These are phyloP conservation scores for Rubia balearica DNA, from an alignment of 305 asterid genomes.

Conservation along the genomic window DNA sequence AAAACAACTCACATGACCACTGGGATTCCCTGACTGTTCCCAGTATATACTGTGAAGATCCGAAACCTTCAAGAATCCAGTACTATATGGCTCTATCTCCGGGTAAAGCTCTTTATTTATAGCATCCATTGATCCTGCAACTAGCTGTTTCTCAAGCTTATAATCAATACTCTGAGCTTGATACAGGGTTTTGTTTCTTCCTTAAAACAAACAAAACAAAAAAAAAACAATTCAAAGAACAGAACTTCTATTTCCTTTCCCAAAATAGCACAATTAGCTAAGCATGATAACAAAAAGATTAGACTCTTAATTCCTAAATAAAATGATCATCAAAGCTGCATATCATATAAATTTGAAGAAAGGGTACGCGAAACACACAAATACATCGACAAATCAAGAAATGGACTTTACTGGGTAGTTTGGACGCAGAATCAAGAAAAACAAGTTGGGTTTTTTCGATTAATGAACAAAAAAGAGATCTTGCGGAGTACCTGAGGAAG, in stretches of 20 bases:
- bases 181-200: conserved; percentile 31
- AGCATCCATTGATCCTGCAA: conserved; percentile 40
- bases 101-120: conserved; percentile 47
- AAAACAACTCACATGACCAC: conserved; percentile 67
- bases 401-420: background rate
- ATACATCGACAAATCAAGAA: background rate
- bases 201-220: conserved; percentile 32
- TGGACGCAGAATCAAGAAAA: background rate
- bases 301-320: background rate
- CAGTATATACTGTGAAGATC: conserved; percentile 78
- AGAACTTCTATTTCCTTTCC: background rate
- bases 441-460: background rate
- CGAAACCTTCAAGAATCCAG: conserved; percentile 80
- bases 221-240: background rate
- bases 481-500: conserved; percentile 5
- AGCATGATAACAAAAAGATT: background rate
- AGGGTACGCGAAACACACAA: no score
- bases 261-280: background rate
- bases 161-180: conserved; percentile 23
- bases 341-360: background rate
- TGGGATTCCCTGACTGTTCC: conserved; percentile 94
- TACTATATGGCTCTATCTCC: conserved; percentile 66
- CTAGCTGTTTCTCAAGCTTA: conserved; percentile 28
- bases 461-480: background rate
- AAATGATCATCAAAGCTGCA: background rate